A percentile compares a stretch with the other conserved stretches of the same genome.
Evolutionary conservation across 129 eudicot species (phyloP).

Genomic region (Kitagawia praeruptora): DNA sequence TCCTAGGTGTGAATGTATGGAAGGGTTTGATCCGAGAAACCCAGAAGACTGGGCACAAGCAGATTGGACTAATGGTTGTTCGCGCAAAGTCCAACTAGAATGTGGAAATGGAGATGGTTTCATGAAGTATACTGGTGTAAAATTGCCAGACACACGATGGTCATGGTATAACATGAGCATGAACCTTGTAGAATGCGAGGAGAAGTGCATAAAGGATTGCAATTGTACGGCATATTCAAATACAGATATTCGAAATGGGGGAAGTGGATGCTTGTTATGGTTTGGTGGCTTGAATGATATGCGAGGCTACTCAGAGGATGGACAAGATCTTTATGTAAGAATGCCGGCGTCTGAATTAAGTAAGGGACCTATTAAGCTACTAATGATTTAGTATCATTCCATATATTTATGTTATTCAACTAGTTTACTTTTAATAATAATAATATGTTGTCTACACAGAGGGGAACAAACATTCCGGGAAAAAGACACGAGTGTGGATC

Average conservation of each 20-base stretch:
- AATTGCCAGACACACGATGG: conserved; percentile 16
- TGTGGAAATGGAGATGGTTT: conserved; percentile 17
- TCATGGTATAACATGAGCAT: conserved; percentile 5
- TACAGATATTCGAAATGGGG: conserved; percentile 3
- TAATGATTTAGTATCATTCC: not conserved
- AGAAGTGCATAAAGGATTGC: conserved; percentile 14
- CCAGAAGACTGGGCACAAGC: conserved; percentile 11
- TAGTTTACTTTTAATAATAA: not conserved
- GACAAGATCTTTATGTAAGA: conserved; percentile 10
- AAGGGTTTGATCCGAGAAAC: conserved; percentile 4
- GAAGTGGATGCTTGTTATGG: conserved; percentile 11
- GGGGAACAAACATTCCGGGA: not conserved
- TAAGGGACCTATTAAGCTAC: not conserved
- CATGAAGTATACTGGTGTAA: not conserved
- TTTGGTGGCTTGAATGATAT: not conserved
- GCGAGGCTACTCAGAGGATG: conserved; percentile 1
- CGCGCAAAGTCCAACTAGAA: conserved; percentile 1
- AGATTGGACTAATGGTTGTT: conserved; percentile 22
- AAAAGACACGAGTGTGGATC: not conserved
- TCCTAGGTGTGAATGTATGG: conserved; percentile 12
- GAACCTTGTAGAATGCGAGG: conserved; percentile 8
- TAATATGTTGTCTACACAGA: not conserved
- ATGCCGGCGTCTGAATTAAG: not conserved
- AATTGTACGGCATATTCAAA: conserved; percentile 11
- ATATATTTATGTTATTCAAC: not conserved